These are phyloP conservation scores for Trichoderma harzianum DNA, from an alignment of 2,329 filamentous ascomycete genomes.

Conservation along the genomic window DNA sequence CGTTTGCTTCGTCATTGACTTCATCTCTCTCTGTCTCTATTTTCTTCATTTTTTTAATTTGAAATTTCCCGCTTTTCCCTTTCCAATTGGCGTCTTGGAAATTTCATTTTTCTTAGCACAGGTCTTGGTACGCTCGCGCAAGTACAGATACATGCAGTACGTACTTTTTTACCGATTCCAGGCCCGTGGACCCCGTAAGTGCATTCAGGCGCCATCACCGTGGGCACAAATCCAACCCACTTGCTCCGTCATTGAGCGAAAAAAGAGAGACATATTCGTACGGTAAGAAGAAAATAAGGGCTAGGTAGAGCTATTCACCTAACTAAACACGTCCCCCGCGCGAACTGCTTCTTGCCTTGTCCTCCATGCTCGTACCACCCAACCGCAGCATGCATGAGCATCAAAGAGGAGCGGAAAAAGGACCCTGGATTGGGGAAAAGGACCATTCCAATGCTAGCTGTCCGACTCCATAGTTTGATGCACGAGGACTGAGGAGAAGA, in stretches of 20 bases:
- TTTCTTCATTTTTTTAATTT: background rate
- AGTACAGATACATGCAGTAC: background rate
- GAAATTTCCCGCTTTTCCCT: too few species aligned
- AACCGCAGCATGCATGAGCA: background rate
- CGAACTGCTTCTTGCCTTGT: background rate
- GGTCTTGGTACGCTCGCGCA: background rate
- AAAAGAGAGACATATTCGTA: background rate
- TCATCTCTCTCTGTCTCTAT: background rate
- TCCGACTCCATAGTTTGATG: background rate
- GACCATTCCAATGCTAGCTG: background rate
- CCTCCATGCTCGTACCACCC: conserved; percentile 1
- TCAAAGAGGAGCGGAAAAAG: background rate
- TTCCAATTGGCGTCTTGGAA: background rate
- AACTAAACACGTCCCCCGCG: background rate
- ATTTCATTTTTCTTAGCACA: background rate
- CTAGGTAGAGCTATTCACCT: background rate
- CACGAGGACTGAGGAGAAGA: background rate
- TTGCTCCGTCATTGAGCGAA: background rate
- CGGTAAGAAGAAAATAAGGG: background rate
- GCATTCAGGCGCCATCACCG: background rate
- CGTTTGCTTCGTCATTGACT: background rate
- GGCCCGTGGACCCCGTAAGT: background rate
- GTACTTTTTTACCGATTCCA: background rate
- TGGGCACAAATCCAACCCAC: background rate
- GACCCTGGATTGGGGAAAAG: background rate